phyloP scores from a whole-genome alignment of 176 grass and related monocot genomes.

The Musa schizocarpa region DNA sequence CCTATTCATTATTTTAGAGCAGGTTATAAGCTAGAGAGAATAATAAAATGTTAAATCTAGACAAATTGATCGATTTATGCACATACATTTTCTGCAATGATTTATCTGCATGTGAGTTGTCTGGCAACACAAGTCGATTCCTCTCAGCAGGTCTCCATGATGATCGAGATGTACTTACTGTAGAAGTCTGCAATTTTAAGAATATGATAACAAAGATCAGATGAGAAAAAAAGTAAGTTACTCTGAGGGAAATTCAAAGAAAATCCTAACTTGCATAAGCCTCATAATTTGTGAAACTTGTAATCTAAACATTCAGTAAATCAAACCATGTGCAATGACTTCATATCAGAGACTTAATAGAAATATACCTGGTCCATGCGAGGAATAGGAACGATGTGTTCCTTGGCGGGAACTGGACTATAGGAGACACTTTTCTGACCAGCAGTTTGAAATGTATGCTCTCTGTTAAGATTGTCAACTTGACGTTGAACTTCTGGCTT shows the following conservation, averaged over 20 bases:
- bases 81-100: slow-evolving; percentile 42
- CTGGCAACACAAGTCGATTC: slow-evolving; percentile 23
- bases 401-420: slow-evolving; percentile 24
- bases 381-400: slow-evolving; percentile 24
- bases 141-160: slow-evolving; percentile 13
- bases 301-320: not conserved
- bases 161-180: slow-evolving; percentile 19
- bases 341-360: not conserved
- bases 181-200: slow-evolving; percentile 21
- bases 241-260: too few species aligned
- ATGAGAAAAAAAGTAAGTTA: not conserved
- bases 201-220: slow-evolving; percentile 1
- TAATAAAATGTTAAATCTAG: slow-evolving; percentile 10
- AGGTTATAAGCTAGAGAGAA: not conserved
- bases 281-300: not conserved
- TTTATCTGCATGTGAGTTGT: slow-evolving; percentile 6
- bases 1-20: not conserved
- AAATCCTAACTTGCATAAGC: not conserved
- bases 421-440: not conserved
- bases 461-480: slow-evolving; percentile 52
- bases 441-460: slow-evolving; percentile 22
- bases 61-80: slow-evolving; percentile 15
- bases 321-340: not conserved
- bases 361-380: slow-evolving; percentile 62
- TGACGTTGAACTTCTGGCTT: slow-evolving; percentile 73